phyloP scores from a whole-genome alignment of 2,329 filamentous ascomycete species.

The Zymoseptoria ardabiliae region DNA sequence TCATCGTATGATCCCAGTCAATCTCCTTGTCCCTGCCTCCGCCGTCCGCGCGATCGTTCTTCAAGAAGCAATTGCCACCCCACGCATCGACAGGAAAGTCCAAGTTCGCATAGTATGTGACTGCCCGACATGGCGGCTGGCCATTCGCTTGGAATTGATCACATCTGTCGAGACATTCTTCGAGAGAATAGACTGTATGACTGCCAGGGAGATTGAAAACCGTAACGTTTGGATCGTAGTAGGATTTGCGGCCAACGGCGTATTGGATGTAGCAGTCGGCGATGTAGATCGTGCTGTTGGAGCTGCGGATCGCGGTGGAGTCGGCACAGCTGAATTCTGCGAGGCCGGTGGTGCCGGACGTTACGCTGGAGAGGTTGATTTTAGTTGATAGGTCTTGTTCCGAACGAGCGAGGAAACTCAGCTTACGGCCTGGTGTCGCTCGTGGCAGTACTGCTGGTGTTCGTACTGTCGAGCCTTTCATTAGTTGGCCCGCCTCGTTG shows the following conservation, averaged over 20 bases:
- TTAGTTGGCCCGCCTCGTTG: background rate
- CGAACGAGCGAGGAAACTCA: too few species aligned
- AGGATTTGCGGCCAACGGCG: constrained; percentile 2
- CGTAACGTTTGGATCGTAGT: constrained; percentile 9
- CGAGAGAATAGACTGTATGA: constrained; percentile 9
- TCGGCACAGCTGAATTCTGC: constrained; percentile 11
- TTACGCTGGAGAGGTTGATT: constrained; percentile 4
- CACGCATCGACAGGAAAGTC: constrained; percentile 4
- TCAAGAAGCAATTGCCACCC: constrained; percentile 15
- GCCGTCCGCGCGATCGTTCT: constrained; percentile 8
- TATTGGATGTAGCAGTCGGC: constrained; percentile 11
- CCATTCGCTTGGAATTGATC: constrained; percentile 5
- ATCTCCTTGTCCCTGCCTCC: constrained; percentile 5
- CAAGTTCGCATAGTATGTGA: constrained; percentile 12
- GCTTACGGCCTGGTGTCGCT: background rate
- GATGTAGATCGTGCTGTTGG: constrained; percentile 3
- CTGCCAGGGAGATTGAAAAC: constrained; percentile 6
- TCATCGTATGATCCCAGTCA: constrained; percentile 9
- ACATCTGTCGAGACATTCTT: constrained; percentile 8
- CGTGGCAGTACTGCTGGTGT: background rate
- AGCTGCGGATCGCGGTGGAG: constrained; percentile 2
- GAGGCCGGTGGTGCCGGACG: constrained; percentile 10
- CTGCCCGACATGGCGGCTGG: constrained; percentile 7
- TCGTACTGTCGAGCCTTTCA: background rate
- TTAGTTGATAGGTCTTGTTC: too few species aligned